A percentile compares a stretch with the other conserved stretches of the same genome.
Evolutionary conservation across 2,329 filamentous ascomycete genomes (phyloP).

Genomic region (Colletotrichum filicis): DNA sequence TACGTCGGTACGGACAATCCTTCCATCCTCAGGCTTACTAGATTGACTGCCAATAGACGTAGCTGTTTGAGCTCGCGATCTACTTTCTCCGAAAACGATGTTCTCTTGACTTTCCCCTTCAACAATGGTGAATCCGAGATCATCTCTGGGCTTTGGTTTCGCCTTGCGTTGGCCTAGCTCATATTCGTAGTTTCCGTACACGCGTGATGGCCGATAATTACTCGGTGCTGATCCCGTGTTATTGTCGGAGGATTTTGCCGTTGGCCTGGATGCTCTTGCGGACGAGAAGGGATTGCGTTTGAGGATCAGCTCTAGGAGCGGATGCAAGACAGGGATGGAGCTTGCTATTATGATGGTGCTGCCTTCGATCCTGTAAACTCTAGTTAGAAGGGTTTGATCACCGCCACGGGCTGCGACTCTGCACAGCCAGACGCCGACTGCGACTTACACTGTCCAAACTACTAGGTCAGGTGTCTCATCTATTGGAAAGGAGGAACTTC

Average conservation of each 20-base stretch:
- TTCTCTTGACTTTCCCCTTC: constrained; percentile 35
- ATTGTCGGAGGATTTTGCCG: neutral
- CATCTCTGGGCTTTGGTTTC: constrained; percentile 22
- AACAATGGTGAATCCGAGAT: constrained; percentile 33
- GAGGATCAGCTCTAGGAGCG: constrained; percentile 36
- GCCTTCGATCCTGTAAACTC: constrained; percentile 43
- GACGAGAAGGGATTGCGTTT: constrained; percentile 18
- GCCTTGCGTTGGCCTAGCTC: constrained; percentile 32
- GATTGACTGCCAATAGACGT: neutral
- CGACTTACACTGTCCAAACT: constrained; percentile 55
- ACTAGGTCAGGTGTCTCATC: constrained; percentile 52
- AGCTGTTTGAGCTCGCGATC: neutral
- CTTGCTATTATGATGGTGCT: constrained; percentile 48
- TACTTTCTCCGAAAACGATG: constrained; percentile 2
- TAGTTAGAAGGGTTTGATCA: neutral
- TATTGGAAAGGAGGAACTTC: constrained; percentile 8
- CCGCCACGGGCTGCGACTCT: neutral
- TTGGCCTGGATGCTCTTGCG: constrained; percentile 5
- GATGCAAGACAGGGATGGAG: constrained; percentile 48
- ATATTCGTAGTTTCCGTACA: neutral
- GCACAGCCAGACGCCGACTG: neutral
- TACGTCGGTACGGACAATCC: constrained; percentile 27
- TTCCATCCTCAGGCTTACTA: neutral
- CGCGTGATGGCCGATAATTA: neutral
- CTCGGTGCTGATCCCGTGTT: neutral